Conservation (phyloP, 1,284 basidiomycete species). For the Lentinula novae-zelandiae region DNA sequence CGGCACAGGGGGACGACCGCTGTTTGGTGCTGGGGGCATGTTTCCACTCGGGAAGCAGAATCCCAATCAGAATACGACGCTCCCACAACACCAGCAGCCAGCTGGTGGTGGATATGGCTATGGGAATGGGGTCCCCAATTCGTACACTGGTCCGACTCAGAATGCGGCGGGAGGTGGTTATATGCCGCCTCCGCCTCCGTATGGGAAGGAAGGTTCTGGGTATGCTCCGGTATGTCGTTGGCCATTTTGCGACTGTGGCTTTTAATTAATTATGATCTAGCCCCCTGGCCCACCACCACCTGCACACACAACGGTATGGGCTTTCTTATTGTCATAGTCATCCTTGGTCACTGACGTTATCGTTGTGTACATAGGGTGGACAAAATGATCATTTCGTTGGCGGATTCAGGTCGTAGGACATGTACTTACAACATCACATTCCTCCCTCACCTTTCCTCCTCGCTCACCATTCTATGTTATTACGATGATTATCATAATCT, state of each 20-base stretch:
- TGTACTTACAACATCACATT: not conserved
- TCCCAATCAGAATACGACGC: not conserved
- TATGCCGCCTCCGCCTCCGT: constrained; percentile 3
- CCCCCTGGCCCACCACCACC: constrained; percentile 11
- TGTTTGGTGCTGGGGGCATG: constrained; percentile 6
- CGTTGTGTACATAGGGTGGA: not conserved
- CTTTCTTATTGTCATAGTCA: no score
- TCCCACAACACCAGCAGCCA: not conserved
- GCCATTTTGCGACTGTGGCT: no score
- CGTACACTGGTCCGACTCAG: not conserved
- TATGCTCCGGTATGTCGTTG: constrained; percentile 5
- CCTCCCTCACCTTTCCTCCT: not conserved
- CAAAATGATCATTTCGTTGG: constrained; percentile 10
- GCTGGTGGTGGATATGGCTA: not conserved
- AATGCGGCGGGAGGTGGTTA: not conserved
- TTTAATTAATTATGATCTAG: not conserved
- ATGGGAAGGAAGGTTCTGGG: constrained; percentile 2
- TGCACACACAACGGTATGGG: constrained; percentile 9
- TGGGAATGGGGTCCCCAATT: not conserved
- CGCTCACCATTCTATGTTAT: not conserved
- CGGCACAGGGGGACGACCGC: not conserved
- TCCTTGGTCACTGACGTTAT: not conserved
- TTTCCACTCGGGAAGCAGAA: constrained; percentile 4
- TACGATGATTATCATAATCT: no score
- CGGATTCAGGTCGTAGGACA: constrained; percentile 6